These are phyloP conservation scores for Kazachstania viticola DNA, from an alignment of 805 yeast species.

Conservation along the genomic window DNA sequence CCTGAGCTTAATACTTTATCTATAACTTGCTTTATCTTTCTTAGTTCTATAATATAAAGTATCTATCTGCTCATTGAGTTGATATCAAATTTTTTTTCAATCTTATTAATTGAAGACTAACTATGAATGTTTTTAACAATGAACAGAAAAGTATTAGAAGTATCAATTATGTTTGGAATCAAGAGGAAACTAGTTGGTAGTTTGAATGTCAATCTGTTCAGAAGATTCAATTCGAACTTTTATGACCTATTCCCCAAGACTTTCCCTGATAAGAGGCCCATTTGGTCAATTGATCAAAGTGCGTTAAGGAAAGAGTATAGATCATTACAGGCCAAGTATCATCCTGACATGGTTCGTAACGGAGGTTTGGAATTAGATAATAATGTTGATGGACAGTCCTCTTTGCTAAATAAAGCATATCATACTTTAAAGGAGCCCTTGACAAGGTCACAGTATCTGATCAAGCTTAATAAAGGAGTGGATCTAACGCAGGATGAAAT, in stretches of 20 bases:
- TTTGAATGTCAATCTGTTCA: too few relatives aligned
- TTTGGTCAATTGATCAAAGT: slow-evolving; percentile 47
- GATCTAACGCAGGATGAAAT: slow-evolving; percentile 53
- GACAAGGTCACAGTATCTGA: slow-evolving; percentile 50
- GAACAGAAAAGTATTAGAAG: too few relatives aligned
- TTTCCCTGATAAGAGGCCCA: slow-evolving; percentile 56
- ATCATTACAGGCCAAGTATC: slow-evolving; percentile 55
- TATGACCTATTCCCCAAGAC: slow-evolving; percentile 68
- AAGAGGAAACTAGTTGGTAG: too few relatives aligned
- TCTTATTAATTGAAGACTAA: too few relatives aligned
- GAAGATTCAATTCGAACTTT: slow-evolving; percentile 26
- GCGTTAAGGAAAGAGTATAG: slow-evolving; percentile 66
- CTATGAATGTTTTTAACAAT: too few relatives aligned
- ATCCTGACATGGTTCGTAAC: slow-evolving; percentile 54
- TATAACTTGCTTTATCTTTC: too few relatives aligned
- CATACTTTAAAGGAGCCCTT: slow-evolving; percentile 60
- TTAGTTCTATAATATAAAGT: too few relatives aligned
- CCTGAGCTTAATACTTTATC: background rate
- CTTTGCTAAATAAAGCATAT: slow-evolving; percentile 68
- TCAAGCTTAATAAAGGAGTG: slow-evolving; percentile 33
- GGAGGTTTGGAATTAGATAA: slow-evolving; percentile 4
- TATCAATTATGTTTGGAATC: too few relatives aligned
- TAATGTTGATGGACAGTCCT: slow-evolving; percentile 24
- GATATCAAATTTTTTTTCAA: too few relatives aligned
- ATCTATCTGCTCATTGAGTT: too few relatives aligned